Conservation (phyloP, 805 yeast species). For the Aciculoconidium aculeatum region DNA sequence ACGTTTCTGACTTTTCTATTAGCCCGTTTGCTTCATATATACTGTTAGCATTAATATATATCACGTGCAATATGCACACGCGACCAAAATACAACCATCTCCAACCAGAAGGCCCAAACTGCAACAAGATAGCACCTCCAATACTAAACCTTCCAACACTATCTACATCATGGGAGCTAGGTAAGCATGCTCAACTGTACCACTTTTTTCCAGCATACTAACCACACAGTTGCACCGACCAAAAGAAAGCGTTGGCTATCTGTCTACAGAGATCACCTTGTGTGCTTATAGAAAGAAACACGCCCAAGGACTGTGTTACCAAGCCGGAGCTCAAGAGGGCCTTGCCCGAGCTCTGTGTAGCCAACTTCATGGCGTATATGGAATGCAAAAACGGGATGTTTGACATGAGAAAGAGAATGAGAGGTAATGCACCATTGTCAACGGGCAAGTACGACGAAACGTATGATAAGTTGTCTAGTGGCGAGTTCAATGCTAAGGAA, state of each 20-base stretch:
- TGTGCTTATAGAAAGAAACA: conserved; percentile 82
- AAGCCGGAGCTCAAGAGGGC: conserved; percentile 71
- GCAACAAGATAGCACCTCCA: too few species aligned
- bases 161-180: conserved; percentile 54
- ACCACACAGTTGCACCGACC: conserved; percentile 75
- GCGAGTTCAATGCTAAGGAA: conserved; percentile 75
- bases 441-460: conserved; percentile 91
- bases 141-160: too few species aligned
- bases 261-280: conserved; percentile 96
- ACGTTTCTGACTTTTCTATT: too few species aligned
- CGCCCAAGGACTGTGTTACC: conserved; percentile 82
- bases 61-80: too few species aligned
- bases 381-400: conserved; percentile 89
- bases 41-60: too few species aligned
- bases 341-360: conserved; percentile 82
- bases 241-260: conserved; percentile 89
- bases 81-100: too few species aligned
- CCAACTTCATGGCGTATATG: conserved; percentile 77
- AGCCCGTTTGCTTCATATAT: too few species aligned
- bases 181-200: conserved; percentile 32
- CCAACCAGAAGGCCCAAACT: too few species aligned
- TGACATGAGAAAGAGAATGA: conserved; percentile 85
- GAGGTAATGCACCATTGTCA: conserved; percentile 90
- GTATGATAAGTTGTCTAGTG: conserved; percentile 69
- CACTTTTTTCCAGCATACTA: too few species aligned